Evolutionary conservation across 75 land plant species (phyloP), one percentile per base, ranked within the genome.

Genomic region (Picea sitchensis): DNA sequence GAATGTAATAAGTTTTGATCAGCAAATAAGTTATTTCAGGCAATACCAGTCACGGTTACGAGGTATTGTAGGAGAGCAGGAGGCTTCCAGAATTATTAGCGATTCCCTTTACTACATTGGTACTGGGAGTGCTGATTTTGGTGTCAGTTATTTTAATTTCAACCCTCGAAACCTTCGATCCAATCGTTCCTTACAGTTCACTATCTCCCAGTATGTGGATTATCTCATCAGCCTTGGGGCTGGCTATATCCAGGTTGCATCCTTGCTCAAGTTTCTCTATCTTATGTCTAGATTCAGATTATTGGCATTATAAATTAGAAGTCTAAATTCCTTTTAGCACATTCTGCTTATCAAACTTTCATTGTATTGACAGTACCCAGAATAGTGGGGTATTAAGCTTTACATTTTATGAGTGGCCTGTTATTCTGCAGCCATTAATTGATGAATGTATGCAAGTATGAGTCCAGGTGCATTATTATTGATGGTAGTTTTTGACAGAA

Each of bases 181-280:
- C 2, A 71, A 38, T 56, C 74, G 74, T 8, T 56, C 74, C 54
- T 17, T 6, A n/a, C 41, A 71, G 51, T 71, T 44, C 4, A 71
- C 74, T 7, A 20, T 71, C 21, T 38, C 74, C 44, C 74, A 71
- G 56, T 71, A 71, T 71, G 3, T 20, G 44, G 74, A 71, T n/a
- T 44, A 20, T 9, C 74, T 71, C 17, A 36, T 71, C 3, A 71
- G 14, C 14, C 34, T 6, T 9, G 74, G 74, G 2, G 0, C 21
- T 0, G 21, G 26, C 54, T n/a, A 18, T 20, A 44, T 71, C 2
- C 20, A 12, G 54, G 74, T 71, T 20, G 20, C 41, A 44, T 3
- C 11, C 56, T 51, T 1, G 1, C 54, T 47, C 7, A 7, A 51
- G 11, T 51, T 51, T 51, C 2, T 51, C 12, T 9, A 0, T 51